Evolutionary conservation across 2,329 filamentous ascomycete genomes (phyloP), one percentile per base, ranked within the genome.

Genomic region (Cladophialophora immunda): DNA sequence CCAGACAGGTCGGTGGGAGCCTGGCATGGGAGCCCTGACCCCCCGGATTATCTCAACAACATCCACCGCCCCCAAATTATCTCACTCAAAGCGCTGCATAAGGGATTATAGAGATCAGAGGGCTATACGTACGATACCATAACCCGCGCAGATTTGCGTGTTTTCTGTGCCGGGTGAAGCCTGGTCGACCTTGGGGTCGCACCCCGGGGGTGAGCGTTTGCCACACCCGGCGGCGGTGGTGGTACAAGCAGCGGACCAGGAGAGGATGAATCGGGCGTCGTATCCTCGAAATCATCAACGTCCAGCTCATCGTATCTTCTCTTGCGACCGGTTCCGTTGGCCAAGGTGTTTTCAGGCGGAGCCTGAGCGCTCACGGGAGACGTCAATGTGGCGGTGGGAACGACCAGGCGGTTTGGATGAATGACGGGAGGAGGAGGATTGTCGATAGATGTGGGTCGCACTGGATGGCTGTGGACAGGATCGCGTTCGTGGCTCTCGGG

Each of bases 101-200:
- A 38, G 13, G 13, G 32, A 47, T 15, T 30, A 67, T 58, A 15
- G 19, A 62, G 62, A 64, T 32, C 6, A 36, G 22, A 34, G 54
- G 47, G 63, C 34, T 36, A 58, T 57, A 76, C 75, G 76, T 74
- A 77, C 89, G 89, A 91, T 77, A 84, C 86, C 80, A 91, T 91
- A 75, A 90, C 84, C 71, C 89, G 87, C 67, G 87, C 82, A 45
- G 87, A 88, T 61, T 84, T 85, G 75, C 87, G 86, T 58, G 83
- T 81, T 78, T 86, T 89, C 82, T 89, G 89, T 67, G 81, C 78
- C 34, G 86, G 82, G 30, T 58, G 66, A 17, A 67, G 56, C 67
- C 70, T 69, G 38, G 64, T 55, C 84, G 80, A 52, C 84, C 70
- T 54, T 25, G 70, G 70, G 80, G 62, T 79, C 82, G 6, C 64